Base-by-base conservation (phyloP, 331 rosid genomes). In the Pyracantha coccinea region DNA sequence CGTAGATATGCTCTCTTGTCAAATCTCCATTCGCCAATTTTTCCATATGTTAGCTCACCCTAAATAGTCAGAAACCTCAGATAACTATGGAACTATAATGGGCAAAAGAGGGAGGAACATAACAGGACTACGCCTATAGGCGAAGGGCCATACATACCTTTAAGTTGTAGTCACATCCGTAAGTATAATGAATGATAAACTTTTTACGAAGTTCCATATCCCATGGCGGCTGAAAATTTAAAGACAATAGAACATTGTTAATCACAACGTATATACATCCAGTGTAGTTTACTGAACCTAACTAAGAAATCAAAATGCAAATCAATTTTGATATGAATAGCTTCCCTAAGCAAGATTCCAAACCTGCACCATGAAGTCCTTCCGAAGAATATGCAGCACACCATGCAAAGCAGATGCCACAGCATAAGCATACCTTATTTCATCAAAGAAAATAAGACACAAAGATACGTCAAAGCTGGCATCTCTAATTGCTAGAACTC, bases 281-380 rank as follows among this genome's bases (percentile, higher is more conserved):
- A 12, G 11, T 63, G 58, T 52, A 10, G 24, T 24, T 32, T 72
- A 9, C 55, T 33, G 55, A 58, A 58, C 24, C 23, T 23, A 60
- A 60, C 14, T 3, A 19, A 31, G 9, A 61, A 23, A 24, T 25
- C 28, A n/a, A 64, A 73, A 65, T 52, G 68, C 27, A 65, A 73
- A 74, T 57, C 28, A 84, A 75, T 63, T 38, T 70, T 10, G 62
- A 77, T 38, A 20, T 53, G 60, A 7, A 74, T 50, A 53, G 75
- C 69, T 72, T 75, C 23, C 50, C 55, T 27, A 45, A 35, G 65
- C 66, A 64, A 65, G 73, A 67, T 71, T 63, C 24, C 81, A 28
- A 76, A 90, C 99, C 97, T 94, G 99, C 68, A 95, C 87, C 99
- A 95, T 95, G 75, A 95, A 92, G 81, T 95, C 97, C 83, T 89